Percentiles rank a stretch among this genome's conserved stretches.
These are phyloP conservation scores for Metschnikowia shivogae DNA, from an alignment of 805 yeast genomes.

Conservation along the genomic window DNA sequence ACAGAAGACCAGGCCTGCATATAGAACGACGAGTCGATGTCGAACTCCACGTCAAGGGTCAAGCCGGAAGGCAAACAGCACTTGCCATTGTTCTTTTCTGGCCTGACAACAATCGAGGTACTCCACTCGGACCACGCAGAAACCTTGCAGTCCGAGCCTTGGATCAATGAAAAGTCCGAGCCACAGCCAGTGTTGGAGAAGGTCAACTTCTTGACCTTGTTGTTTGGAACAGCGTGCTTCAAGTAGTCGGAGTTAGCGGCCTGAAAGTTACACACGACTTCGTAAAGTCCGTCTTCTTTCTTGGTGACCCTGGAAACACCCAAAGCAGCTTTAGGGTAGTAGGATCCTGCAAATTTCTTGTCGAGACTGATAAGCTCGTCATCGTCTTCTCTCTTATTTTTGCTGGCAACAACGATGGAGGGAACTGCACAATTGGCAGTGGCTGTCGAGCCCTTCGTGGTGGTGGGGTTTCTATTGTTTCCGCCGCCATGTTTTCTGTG, in stretches of 20 bases:
- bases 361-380: not conserved
- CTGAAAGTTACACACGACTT: conserved; percentile 8
- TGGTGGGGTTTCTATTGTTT: not conserved
- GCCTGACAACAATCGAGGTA: conserved; percentile 7
- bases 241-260: conserved; percentile 5
- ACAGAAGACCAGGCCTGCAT: conserved; percentile 5
- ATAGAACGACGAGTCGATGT: not conserved
- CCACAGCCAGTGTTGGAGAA: conserved; percentile 7
- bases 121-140: conserved; percentile 7
- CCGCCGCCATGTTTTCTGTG: not conserved
- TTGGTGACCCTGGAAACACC: conserved; percentile 4
- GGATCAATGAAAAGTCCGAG: conserved; percentile 6
- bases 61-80: conserved; percentile 9
- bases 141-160: not conserved
- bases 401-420: not conserved
- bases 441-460: not conserved
- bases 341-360: not conserved
- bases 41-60: conserved; percentile 4
- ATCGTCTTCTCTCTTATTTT: conserved; percentile 4
- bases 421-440: conserved; percentile 2
- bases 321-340: conserved; percentile 7
- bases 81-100: conserved; percentile 5
- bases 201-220: conserved; percentile 1
- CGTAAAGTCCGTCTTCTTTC: conserved; percentile 4
- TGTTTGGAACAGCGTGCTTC: not conserved